A percentile compares a stretch with the other conserved stretches of the same genome.
Conservation (phyloP, 345 rosid species). For the Luvunga scandens region DNA sequence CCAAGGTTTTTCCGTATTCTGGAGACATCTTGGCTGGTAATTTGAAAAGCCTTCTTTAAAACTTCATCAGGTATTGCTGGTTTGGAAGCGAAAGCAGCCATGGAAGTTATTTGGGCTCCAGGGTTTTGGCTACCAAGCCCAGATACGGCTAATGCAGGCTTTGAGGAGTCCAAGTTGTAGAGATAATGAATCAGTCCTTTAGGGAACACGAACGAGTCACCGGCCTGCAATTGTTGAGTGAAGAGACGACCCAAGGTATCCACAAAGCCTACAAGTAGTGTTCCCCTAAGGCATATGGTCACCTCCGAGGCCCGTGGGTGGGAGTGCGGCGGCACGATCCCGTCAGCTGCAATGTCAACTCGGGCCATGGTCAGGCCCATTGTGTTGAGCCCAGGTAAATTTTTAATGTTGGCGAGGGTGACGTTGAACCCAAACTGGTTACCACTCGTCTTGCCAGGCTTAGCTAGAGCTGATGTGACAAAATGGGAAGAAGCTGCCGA, state of each 20-base stretch:
- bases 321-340: slow-evolving; percentile 51
- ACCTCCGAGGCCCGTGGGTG: slow-evolving; percentile 87
- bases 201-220: slow-evolving; percentile 72
- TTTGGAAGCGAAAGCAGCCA: slow-evolving; percentile 41
- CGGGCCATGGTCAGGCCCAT: slow-evolving; percentile 72
- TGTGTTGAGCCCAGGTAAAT: slow-evolving; percentile 75
- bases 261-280: slow-evolving; percentile 56
- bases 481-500: slow-evolving; percentile 40
- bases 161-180: slow-evolving; percentile 38
- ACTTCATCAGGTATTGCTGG: slow-evolving; percentile 40
- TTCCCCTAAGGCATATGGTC: slow-evolving; percentile 53
- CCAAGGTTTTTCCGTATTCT: slow-evolving; percentile 47
- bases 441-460: slow-evolving; percentile 38
- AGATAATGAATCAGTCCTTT: slow-evolving; percentile 64
- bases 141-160: slow-evolving; percentile 57
- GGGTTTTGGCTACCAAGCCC: slow-evolving; percentile 73
- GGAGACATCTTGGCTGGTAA: slow-evolving; percentile 38
- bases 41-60: slow-evolving; percentile 42
- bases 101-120: slow-evolving; percentile 54
- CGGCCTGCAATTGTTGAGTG: slow-evolving; percentile 48
- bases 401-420: slow-evolving; percentile 41
- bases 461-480: slow-evolving; percentile 55
- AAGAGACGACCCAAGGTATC: slow-evolving; percentile 52
- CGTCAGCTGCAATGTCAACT: slow-evolving; percentile 40
- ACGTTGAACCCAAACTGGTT: slow-evolving; percentile 55